Conservation (phyloP, 768 basidiomycete species). For the Tulasnella sp. region DNA sequence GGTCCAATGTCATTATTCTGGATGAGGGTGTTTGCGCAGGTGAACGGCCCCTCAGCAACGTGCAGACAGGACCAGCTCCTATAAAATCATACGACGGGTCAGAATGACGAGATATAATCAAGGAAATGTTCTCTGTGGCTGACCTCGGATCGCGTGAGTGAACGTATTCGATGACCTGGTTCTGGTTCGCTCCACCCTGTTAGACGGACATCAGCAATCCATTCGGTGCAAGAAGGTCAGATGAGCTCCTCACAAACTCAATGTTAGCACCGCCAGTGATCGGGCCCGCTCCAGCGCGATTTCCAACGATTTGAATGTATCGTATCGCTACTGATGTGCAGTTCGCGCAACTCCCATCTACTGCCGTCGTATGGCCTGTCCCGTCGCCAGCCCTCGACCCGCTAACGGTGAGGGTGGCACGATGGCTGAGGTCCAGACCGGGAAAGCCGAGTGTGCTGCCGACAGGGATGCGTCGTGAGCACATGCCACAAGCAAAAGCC, state of each 20-base stretch:
- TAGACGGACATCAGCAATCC: not conserved
- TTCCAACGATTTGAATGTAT: slow-evolving; percentile 72
- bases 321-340: slow-evolving; percentile 54
- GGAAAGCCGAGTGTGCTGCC: slow-evolving; percentile 57
- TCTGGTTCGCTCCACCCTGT: slow-evolving; percentile 52
- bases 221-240: not conserved
- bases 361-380: slow-evolving; percentile 59
- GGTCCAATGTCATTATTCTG: slow-evolving; percentile 78
- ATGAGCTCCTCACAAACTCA: slow-evolving; percentile 41
- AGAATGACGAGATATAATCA: not conserved
- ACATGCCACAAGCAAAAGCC: too few species aligned
- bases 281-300: slow-evolving; percentile 44
- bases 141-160: slow-evolving; percentile 52
- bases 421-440: slow-evolving; percentile 33
- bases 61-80: slow-evolving; percentile 80
- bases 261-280: slow-evolving; percentile 63
- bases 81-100: not conserved
- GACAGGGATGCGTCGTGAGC: too few species aligned
- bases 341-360: slow-evolving; percentile 51
- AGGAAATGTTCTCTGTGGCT: slow-evolving; percentile 15
- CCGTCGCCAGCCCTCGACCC: slow-evolving; percentile 50
- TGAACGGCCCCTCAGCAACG: slow-evolving; percentile 53
- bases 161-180: slow-evolving; percentile 69
- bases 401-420: slow-evolving; percentile 59
- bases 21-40: slow-evolving; percentile 52